These are phyloP conservation scores for Apophysomyces ossiformis DNA, from an alignment of 371 early-diverging fungal species.

Conservation along the genomic window DNA sequence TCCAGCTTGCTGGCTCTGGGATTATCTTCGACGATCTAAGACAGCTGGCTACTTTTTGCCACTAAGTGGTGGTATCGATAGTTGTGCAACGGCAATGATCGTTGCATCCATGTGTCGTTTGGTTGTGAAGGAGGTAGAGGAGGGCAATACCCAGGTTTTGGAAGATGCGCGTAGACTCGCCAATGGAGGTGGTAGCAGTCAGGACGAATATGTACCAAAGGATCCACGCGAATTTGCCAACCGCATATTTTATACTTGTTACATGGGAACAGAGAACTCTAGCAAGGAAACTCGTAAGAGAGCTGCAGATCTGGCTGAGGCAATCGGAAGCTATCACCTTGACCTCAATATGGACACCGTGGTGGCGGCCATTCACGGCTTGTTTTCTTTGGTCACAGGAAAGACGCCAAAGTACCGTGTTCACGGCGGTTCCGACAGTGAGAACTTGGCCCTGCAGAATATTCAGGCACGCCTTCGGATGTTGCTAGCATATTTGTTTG, in stretches of 20 bases:
- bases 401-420: conserved; percentile 80
- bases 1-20: conserved; percentile 99
- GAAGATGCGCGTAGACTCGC: conserved; percentile 76
- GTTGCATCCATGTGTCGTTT: conserved; percentile 95
- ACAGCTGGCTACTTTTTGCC: conserved; percentile 94
- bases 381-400: conserved; percentile 83
- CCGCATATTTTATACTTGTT: conserved; percentile 92
- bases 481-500: conserved; percentile 95
- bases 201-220: conserved; percentile 70
- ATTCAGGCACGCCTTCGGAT: conserved; percentile 96
- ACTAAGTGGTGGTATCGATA: conserved; percentile 96
- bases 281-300: conserved; percentile 83
- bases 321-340: conserved; percentile 91
- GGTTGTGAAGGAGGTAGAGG: conserved; percentile 71
- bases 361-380: conserved; percentile 71
- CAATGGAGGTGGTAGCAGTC: conserved; percentile 43
- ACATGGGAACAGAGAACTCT: conserved; percentile 95
- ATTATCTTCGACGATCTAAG: conserved; percentile 93
- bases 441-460: conserved; percentile 97
- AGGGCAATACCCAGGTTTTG: conserved; percentile 75
- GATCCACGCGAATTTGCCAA: conserved; percentile 84
- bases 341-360: conserved; percentile 89
- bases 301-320: conserved; percentile 78
- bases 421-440: conserved; percentile 84
- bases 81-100: conserved; percentile 92